These are phyloP conservation scores for Mycena filopes DNA, from an alignment of 768 basidiomycete genomes.

Conservation along the genomic window DNA sequence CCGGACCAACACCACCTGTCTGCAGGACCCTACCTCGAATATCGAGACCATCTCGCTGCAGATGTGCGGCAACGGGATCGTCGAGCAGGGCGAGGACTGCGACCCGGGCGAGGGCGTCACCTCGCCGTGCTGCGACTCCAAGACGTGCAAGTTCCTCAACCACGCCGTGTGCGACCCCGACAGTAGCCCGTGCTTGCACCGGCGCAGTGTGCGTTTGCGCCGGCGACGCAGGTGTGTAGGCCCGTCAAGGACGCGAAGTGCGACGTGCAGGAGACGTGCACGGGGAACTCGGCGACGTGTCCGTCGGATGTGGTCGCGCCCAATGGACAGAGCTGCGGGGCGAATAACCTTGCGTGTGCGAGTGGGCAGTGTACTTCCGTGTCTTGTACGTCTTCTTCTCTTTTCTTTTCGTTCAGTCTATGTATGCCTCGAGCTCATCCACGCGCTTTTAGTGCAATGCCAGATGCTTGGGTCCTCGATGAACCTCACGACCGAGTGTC, in stretches of 20 bases:
- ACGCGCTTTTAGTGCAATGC: slow-evolving; percentile 76
- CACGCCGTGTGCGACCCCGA: slow-evolving; percentile 84
- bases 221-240: slow-evolving; percentile 74
- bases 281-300: slow-evolving; percentile 78
- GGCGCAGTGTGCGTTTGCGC: slow-evolving; percentile 74
- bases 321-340: slow-evolving; percentile 79
- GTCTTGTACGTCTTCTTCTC: slow-evolving; percentile 57
- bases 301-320: slow-evolving; percentile 69
- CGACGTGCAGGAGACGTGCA: slow-evolving; percentile 79
- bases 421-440: too few relatives aligned
- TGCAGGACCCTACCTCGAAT: slow-evolving; percentile 65
- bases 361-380: slow-evolving; percentile 83
- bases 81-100: slow-evolving; percentile 87
- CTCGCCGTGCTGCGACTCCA: slow-evolving; percentile 78
- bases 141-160: slow-evolving; percentile 77
- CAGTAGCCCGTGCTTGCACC: slow-evolving; percentile 82
- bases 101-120: slow-evolving; percentile 75
- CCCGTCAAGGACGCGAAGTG: slow-evolving; percentile 72
- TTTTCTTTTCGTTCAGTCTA: slow-evolving; percentile 21
- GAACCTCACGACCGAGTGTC: slow-evolving; percentile 74
- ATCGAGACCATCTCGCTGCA: slow-evolving; percentile 66
- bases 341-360: slow-evolving; percentile 73
- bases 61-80: slow-evolving; percentile 88
- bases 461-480: slow-evolving; percentile 76
- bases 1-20: slow-evolving; percentile 71